Conservation (phyloP, 768 basidiomycete genomes). For the Wakefieldia striispora region DNA sequence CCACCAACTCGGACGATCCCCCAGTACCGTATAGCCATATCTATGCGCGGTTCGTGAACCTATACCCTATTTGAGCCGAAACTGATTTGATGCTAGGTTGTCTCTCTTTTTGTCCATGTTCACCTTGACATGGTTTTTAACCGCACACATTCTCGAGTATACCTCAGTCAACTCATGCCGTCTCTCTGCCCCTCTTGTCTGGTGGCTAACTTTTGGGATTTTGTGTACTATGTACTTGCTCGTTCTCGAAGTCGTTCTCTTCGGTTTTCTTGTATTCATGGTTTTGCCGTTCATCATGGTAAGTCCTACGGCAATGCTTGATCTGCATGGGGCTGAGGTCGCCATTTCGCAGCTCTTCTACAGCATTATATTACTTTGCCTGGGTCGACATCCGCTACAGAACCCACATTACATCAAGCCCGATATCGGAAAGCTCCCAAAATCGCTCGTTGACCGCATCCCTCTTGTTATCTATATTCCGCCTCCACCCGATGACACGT, state of each 20-base stretch:
- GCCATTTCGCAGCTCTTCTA: constrained; percentile 56
- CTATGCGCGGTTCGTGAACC: constrained; percentile 24
- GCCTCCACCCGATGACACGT: constrained; percentile 56
- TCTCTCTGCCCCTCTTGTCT: constrained; percentile 70
- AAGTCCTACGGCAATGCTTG: constrained; percentile 28
- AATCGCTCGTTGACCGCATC: constrained; percentile 70
- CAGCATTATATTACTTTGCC: constrained; percentile 75
- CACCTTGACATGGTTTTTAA: constrained; percentile 80
- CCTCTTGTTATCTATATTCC: constrained; percentile 87
- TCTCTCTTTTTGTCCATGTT: constrained; percentile 65
- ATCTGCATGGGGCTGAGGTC: constrained; percentile 4
- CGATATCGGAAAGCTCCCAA: constrained; percentile 73
- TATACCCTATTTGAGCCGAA: background rate
- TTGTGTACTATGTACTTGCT: constrained; percentile 78
- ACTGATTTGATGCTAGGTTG: constrained; percentile 36
- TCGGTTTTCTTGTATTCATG: constrained; percentile 76
- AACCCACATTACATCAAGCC: constrained; percentile 72
- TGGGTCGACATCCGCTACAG: constrained; percentile 79
- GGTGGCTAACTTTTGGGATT: constrained; percentile 85
- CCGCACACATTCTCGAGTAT: constrained; percentile 77
- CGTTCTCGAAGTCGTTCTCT: constrained; percentile 66
- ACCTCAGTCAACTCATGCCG: constrained; percentile 75
- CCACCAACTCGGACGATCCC: constrained; percentile 26
- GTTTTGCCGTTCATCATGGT: constrained; percentile 79
- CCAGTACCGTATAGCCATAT: constrained; percentile 26